Percentiles rank a stretch among this genome's conserved stretches.
These are phyloP conservation scores for Eutrema heterophyllum DNA, from an alignment of 345 rosid genomes.

Conservation along the genomic window DNA sequence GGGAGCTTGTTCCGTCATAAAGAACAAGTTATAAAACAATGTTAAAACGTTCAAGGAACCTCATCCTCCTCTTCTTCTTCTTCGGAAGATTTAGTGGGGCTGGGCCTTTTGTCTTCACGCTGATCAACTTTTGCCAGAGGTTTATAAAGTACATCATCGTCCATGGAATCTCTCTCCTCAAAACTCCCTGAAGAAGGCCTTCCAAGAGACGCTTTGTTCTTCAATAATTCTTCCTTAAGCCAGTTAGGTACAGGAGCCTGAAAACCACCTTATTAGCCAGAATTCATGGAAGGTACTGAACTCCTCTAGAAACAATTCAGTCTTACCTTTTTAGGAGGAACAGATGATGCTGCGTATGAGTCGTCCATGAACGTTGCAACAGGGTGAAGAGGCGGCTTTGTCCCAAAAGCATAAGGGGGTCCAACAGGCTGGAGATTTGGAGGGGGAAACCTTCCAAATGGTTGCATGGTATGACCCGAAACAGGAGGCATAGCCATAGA, in stretches of 20 bases:
- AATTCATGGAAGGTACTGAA: conserved; percentile 10
- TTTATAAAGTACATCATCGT: conserved; percentile 55
- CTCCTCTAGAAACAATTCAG: neutral
- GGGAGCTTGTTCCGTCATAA: neutral
- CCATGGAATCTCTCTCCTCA: conserved; percentile 52
- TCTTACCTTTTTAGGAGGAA: conserved; percentile 73
- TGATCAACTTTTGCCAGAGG: conserved; percentile 48
- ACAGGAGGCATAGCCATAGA: conserved; percentile 46
- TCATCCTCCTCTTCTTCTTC: conserved; percentile 88
- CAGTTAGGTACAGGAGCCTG: conserved; percentile 95
- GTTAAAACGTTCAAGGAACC: conserved; percentile 29
- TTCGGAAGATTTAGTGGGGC: conserved; percentile 70
- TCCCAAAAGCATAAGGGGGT: conserved; percentile 46
- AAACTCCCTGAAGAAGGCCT: conserved; percentile 59
- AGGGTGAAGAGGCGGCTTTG: conserved; percentile 59
- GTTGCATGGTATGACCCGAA: conserved; percentile 55
- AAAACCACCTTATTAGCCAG: conserved; percentile 26
- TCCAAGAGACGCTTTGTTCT: conserved; percentile 66
- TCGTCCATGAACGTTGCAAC: conserved; percentile 61
- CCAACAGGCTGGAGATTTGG: conserved; percentile 57
- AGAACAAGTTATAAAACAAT: neutral
- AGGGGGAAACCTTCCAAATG: conserved; percentile 71
- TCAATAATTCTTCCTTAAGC: conserved; percentile 92
- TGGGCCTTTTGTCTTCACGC: conserved; percentile 60
- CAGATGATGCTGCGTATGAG: conserved; percentile 58